These are phyloP conservation scores for Pythium aphanidermatum DNA, from an alignment of 352 stramenopile genomes.

Conservation along the genomic window DNA sequence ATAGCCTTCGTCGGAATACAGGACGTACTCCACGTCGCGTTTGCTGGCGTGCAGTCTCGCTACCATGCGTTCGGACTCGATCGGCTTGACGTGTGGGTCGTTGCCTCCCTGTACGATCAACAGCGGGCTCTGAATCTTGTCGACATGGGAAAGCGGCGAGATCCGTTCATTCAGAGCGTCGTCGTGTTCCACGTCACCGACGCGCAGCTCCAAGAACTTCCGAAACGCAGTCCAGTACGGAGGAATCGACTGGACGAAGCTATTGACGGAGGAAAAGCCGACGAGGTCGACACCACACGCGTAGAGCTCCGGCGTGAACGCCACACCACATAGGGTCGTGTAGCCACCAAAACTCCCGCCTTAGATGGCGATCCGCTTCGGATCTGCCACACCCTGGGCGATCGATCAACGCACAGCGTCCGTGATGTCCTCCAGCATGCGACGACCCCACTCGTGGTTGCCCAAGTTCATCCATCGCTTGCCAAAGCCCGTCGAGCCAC, in stretches of 20 bases:
- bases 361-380: slow-evolving; percentile 38
- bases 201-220: slow-evolving; percentile 32
- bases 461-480: slow-evolving; percentile 62
- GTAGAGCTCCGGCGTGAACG: slow-evolving; percentile 79
- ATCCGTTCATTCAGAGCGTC: slow-evolving; percentile 30
- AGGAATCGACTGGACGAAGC: slow-evolving; percentile 34
- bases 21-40: slow-evolving; percentile 70
- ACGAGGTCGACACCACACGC: slow-evolving; percentile 76
- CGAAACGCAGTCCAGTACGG: slow-evolving; percentile 36
- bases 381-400: slow-evolving; percentile 48
- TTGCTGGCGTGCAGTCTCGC: slow-evolving; percentile 57
- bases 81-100: slow-evolving; percentile 67
- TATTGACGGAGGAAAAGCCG: slow-evolving; percentile 38
- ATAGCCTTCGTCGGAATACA: slow-evolving; percentile 81
- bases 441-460: slow-evolving; percentile 30
- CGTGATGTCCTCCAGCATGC: slow-evolving; percentile 48
- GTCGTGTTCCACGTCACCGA: slow-evolving; percentile 35
- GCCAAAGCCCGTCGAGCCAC: slow-evolving; percentile 60
- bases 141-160: slow-evolving; percentile 66
- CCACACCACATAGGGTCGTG: slow-evolving; percentile 51
- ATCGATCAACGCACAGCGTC: slow-evolving; percentile 51
- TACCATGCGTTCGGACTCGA: slow-evolving; percentile 71
- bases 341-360: slow-evolving; percentile 75
- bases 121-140: slow-evolving; percentile 70
- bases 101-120: slow-evolving; percentile 79